phyloP scores from a whole-genome alignment of 2,329 filamentous ascomycete genomes.

The Colletotrichum musicola region DNA sequence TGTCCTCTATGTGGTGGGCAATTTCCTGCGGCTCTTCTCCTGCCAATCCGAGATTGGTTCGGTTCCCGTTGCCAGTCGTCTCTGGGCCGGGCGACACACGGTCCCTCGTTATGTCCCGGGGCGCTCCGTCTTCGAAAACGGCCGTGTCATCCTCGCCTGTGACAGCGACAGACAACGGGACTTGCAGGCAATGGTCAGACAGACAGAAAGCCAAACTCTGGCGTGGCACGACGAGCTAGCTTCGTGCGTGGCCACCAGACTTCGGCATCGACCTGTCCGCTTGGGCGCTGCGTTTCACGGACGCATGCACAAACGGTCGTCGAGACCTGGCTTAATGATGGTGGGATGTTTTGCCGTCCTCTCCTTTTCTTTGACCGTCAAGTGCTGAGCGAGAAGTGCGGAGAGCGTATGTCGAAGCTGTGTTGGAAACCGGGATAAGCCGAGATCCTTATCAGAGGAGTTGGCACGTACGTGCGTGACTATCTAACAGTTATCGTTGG shows the following conservation, averaged over 20 bases:
- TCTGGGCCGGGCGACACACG: slow-evolving; percentile 3
- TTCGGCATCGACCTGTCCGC: slow-evolving; percentile 4
- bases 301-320: not conserved
- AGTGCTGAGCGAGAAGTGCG: not conserved
- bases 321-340: not conserved
- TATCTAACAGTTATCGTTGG: too few relatives aligned
- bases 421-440: too few relatives aligned
- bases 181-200: slow-evolving; percentile 1
- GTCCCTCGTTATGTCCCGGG: slow-evolving; percentile 3
- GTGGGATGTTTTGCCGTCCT: too few relatives aligned
- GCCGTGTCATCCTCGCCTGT: not conserved
- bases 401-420: too few relatives aligned
- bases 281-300: slow-evolving; percentile 22
- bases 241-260: slow-evolving; percentile 9
- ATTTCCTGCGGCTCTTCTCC: slow-evolving; percentile 3
- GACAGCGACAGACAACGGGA: slow-evolving; percentile 5
- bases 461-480: too few relatives aligned
- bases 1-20: not conserved
- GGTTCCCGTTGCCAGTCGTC: slow-evolving; percentile 1
- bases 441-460: too few relatives aligned
- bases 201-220: not conserved
- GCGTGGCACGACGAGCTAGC: not conserved
- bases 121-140: not conserved
- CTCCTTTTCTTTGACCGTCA: too few relatives aligned
- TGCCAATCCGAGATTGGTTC: slow-evolving; percentile 6